A percentile compares a stretch with the other conserved stretches of the same genome.
Evolutionary conservation across 139 green algal genomes (phyloP).

Genomic region (Penium margaritaceum): DNA sequence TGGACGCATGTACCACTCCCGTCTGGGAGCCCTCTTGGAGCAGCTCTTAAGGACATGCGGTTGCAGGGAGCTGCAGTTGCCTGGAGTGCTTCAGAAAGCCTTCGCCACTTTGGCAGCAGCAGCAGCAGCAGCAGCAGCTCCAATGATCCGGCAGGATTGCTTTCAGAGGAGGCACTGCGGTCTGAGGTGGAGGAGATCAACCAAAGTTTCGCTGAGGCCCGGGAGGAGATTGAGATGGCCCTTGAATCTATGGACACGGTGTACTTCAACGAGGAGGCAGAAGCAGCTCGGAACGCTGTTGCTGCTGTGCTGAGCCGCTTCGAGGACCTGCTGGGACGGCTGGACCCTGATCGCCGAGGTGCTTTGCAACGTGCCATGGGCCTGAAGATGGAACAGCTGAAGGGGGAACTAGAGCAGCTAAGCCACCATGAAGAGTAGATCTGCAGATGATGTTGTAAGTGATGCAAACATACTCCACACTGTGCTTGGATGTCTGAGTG

Average conservation of each 20-base stretch:
- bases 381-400: slow-evolving; percentile 53
- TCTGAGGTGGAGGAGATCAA: slow-evolving; percentile 43
- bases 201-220: slow-evolving; percentile 39
- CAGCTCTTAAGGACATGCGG: too few species aligned
- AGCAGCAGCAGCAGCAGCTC: not conserved
- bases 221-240: slow-evolving; percentile 49
- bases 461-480: too few species aligned
- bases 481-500: too few species aligned
- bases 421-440: too few species aligned
- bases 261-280: slow-evolving; percentile 51
- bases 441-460: too few species aligned
- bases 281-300: slow-evolving; percentile 17
- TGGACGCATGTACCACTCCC: too few species aligned
- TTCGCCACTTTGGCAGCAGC: too few species aligned
- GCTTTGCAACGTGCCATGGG: slow-evolving; percentile 42
- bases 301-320: slow-evolving; percentile 11
- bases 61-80: too few species aligned
- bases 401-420: slow-evolving; percentile 42
- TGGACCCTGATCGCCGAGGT: slow-evolving; percentile 4
- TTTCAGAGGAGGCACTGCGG: slow-evolving; percentile 10
- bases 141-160: not conserved
- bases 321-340: not conserved
- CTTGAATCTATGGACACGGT: slow-evolving; percentile 44
- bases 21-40: too few species aligned
- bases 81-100: too few species aligned